Conservation (phyloP, 768 basidiomycete species). For the Plicaturopsis crispa region DNA sequence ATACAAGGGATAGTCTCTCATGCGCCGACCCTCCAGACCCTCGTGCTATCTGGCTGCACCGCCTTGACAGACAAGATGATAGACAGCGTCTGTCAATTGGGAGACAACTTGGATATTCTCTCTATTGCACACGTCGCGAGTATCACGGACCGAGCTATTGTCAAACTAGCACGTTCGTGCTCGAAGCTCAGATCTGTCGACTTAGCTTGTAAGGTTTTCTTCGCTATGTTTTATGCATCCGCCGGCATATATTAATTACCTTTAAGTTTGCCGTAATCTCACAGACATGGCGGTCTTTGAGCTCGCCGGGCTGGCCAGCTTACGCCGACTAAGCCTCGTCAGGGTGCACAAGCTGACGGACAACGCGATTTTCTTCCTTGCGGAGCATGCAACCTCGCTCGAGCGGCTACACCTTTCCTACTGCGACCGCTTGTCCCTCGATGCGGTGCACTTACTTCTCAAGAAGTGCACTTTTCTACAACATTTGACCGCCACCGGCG, state of each 20-base stretch:
- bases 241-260: constrained; percentile 11
- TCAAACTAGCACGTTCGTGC: constrained; percentile 63
- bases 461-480: constrained; percentile 51
- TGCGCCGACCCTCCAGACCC: constrained; percentile 67
- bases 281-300: constrained; percentile 85
- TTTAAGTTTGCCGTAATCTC: constrained; percentile 67
- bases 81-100: constrained; percentile 60
- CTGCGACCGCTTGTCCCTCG: constrained; percentile 74
- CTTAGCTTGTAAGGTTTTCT: constrained; percentile 63
- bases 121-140: constrained; percentile 73
- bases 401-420: constrained; percentile 84
- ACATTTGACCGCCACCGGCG: constrained; percentile 75
- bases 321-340: constrained; percentile 75
- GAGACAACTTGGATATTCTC: constrained; percentile 70
- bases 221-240: constrained; percentile 7
- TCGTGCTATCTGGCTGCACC: constrained; percentile 74
- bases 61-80: constrained; percentile 67
- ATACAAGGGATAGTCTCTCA: constrained; percentile 70
- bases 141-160: constrained; percentile 74
- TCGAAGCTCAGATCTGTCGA: constrained; percentile 74
- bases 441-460: constrained; percentile 66
- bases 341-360: constrained; percentile 81
- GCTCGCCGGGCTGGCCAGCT: constrained; percentile 56
- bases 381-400: constrained; percentile 59
- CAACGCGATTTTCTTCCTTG: constrained; percentile 70